Percentiles rank a stretch among this genome's conserved stretches.
phyloP scores from a whole-genome alignment of 1,284 basidiomycete genomes.

The Ceratobasidium sp. region DNA sequence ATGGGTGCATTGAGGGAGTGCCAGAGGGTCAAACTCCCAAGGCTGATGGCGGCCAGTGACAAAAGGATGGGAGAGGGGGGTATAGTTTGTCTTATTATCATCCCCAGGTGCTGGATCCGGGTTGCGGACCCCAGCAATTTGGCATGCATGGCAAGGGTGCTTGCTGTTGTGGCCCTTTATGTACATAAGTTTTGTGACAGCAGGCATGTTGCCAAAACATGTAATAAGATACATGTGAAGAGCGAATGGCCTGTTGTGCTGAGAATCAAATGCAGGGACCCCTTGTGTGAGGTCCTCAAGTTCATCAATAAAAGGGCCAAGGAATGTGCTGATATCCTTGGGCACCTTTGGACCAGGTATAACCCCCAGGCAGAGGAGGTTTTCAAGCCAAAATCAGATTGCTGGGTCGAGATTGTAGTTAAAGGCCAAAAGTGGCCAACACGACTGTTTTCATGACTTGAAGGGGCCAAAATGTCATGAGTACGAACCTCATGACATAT shows the following conservation, averaged over 20 bases:
- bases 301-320: slow-evolving; percentile 18
- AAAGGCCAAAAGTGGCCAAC: slow-evolving; percentile 22
- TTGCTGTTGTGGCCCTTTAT: slow-evolving; percentile 42
- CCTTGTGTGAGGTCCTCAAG: slow-evolving; percentile 23
- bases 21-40: not conserved
- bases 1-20: slow-evolving; percentile 11
- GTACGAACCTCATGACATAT: no score
- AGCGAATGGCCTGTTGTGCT: not conserved
- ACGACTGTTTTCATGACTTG: slow-evolving; percentile 18
- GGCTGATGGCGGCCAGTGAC: slow-evolving; percentile 4
- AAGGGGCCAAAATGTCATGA: no score
- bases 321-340: slow-evolving; percentile 20
- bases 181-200: slow-evolving; percentile 38
- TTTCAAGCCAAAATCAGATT: slow-evolving; percentile 8
- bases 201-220: slow-evolving; percentile 42
- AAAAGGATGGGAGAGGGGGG: slow-evolving; percentile 27
- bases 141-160: slow-evolving; percentile 36
- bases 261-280: slow-evolving; percentile 29
- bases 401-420: slow-evolving; percentile 32
- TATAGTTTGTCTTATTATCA: slow-evolving; percentile 16
- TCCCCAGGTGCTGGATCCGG: not conserved
- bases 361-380: slow-evolving; percentile 18
- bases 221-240: slow-evolving; percentile 29
- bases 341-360: slow-evolving; percentile 35
- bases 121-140: slow-evolving; percentile 22